These are phyloP conservation scores for Neonectria neomacrospora DNA, from an alignment of 2,329 filamentous ascomycete species.

Conservation along the genomic window DNA sequence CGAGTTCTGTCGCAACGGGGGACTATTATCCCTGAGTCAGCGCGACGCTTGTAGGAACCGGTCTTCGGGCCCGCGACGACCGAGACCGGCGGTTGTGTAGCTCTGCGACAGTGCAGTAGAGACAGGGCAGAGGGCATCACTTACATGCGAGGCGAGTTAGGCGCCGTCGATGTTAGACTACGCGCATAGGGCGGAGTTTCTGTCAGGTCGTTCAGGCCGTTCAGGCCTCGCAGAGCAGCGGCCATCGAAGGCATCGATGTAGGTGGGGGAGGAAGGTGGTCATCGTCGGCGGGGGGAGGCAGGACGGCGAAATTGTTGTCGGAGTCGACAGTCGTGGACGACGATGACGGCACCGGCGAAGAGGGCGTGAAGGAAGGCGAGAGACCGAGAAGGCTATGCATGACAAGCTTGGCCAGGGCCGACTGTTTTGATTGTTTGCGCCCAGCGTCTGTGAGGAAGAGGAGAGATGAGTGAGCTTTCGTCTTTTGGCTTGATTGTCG, in stretches of 20 bases:
- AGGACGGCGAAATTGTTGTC: slow-evolving; percentile 49
- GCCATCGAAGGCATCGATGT: slow-evolving; percentile 52
- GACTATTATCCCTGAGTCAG: slow-evolving; percentile 57
- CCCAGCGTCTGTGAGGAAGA: slow-evolving; percentile 44
- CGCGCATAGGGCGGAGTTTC: slow-evolving; percentile 67
- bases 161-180: slow-evolving; percentile 68
- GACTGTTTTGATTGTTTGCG: slow-evolving; percentile 55
- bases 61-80: slow-evolving; percentile 37
- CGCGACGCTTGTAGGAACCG: slow-evolving; percentile 27
- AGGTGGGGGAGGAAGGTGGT: slow-evolving; percentile 44
- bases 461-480: slow-evolving; percentile 28
- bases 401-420: slow-evolving; percentile 57
- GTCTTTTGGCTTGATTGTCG: slow-evolving; percentile 17
- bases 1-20: slow-evolving; percentile 77
- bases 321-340: slow-evolving; percentile 46
- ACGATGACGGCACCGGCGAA: slow-evolving; percentile 44
- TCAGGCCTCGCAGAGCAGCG: slow-evolving; percentile 55
- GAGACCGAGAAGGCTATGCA: slow-evolving; percentile 55
- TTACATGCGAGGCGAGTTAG: slow-evolving; percentile 69
- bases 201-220: slow-evolving; percentile 57
- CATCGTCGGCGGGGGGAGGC: slow-evolving; percentile 51
- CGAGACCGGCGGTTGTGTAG: slow-evolving; percentile 38
- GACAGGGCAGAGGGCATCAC: slow-evolving; percentile 43
- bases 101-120: slow-evolving; percentile 29
- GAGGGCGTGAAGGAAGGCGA: slow-evolving; percentile 45